phyloP scores from a whole-genome alignment of 2,329 filamentous ascomycete species.

The Colletotrichum sp. region DNA sequence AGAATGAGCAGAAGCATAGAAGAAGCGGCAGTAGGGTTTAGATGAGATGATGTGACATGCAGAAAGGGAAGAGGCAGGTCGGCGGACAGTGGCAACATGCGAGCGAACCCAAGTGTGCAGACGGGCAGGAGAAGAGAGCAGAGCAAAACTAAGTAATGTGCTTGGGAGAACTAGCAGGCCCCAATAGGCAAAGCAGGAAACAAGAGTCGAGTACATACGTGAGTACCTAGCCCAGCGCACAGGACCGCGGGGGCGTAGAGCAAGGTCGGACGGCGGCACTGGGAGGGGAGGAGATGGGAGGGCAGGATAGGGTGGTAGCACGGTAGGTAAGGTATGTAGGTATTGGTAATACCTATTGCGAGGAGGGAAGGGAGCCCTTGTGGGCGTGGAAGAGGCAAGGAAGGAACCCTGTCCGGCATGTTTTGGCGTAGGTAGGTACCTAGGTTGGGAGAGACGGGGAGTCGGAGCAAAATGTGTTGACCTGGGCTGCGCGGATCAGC shows the following conservation, averaged over 20 bases:
- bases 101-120: background rate
- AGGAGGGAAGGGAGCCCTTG: background rate
- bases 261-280: background rate
- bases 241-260: background rate
- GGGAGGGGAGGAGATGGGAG: background rate
- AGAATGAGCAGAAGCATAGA: background rate
- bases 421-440: background rate
- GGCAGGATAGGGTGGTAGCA: background rate
- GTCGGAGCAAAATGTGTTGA: background rate
- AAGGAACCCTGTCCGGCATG: background rate
- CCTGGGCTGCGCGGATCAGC: background rate
- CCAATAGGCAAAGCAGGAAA: background rate
- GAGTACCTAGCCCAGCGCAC: background rate
- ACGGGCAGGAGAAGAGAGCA: background rate
- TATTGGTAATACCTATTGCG: background rate
- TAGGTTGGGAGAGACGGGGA: background rate
- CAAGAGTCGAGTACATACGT: background rate
- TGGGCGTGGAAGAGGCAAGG: background rate
- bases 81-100: constrained; percentile 8
- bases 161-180: background rate
- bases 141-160: background rate
- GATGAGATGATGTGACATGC: background rate
- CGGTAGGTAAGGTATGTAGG: background rate
- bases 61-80: background rate
- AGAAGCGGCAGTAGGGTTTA: background rate